Evolutionary conservation across 306 rosid species (phyloP).

Genomic region (Cajanus cajan): DNA sequence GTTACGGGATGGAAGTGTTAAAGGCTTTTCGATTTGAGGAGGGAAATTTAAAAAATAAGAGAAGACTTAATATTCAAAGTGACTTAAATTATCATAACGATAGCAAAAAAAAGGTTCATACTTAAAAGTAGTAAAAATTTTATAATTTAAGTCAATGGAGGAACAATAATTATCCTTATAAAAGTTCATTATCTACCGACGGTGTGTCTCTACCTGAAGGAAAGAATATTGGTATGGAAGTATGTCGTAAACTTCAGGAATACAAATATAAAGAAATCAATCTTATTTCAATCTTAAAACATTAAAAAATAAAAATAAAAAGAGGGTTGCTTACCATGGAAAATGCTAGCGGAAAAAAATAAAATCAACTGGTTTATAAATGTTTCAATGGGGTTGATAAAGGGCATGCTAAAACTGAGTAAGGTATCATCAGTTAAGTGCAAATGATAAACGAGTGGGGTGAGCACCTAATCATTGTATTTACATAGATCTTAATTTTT

Average conservation of each 20-base stretch:
- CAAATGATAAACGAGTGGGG: neutral
- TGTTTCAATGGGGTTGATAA: neutral
- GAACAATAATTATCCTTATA: neutral
- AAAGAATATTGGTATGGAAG: neutral
- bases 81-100: neutral
- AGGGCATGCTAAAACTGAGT: neutral
- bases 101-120: neutral
- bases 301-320: neutral
- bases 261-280: neutral
- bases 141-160: neutral
- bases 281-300: neutral
- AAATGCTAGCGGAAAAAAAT: neutral
- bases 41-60: neutral
- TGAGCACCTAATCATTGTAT: neutral
- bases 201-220: neutral
- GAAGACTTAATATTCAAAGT: neutral
- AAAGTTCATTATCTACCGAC: slow-evolving; percentile 1
- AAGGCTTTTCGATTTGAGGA: neutral
- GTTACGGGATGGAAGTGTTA: neutral
- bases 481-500: neutral
- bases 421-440: neutral
- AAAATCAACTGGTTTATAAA: neutral
- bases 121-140: neutral
- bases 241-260: neutral
- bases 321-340: too few relatives aligned